A percentile compares a stretch with the other conserved stretches of the same genome.
Evolutionary conservation across 2,329 filamentous ascomycete species (phyloP).

Genomic region (Neopestalotiopsis sp.): DNA sequence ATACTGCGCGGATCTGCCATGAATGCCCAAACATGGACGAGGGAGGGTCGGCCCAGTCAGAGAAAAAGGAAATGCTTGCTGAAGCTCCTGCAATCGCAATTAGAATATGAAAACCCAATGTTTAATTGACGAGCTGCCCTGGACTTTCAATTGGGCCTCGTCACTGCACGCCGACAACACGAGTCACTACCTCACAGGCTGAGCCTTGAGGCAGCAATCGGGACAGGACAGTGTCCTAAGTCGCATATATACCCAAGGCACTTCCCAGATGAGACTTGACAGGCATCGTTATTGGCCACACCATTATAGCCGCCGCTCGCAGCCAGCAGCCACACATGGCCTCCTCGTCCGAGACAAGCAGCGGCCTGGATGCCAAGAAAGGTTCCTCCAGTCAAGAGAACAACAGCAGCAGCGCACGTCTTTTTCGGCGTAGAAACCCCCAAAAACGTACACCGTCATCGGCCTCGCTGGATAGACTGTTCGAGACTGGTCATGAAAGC

Average conservation of each 20-base stretch:
- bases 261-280: conserved; percentile 17
- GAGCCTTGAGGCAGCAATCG: neutral
- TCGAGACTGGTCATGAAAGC: conserved; percentile 31
- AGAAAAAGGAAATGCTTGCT: neutral
- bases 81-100: neutral
- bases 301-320: conserved; percentile 4
- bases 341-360: neutral
- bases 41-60: conserved; percentile 3
- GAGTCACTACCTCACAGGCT: neutral
- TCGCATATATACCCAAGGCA: neutral
- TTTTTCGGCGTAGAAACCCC: conserved; percentile 29
- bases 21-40: conserved; percentile 7
- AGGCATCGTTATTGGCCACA: conserved; percentile 12
- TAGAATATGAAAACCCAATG: too few relatives aligned
- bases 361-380: neutral
- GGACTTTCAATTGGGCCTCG: neutral
- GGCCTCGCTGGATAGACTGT: conserved; percentile 35
- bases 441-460: conserved; percentile 29
- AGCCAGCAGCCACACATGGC: conserved; percentile 1
- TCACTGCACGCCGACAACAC: neutral
- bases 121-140: neutral
- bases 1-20: neutral
- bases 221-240: neutral
- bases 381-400: neutral
- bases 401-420: conserved; percentile 15